A percentile compares a stretch with the other conserved stretches of the same genome.
Conservation (phyloP, 345 rosid genomes). For the Gossypium turneri region DNA sequence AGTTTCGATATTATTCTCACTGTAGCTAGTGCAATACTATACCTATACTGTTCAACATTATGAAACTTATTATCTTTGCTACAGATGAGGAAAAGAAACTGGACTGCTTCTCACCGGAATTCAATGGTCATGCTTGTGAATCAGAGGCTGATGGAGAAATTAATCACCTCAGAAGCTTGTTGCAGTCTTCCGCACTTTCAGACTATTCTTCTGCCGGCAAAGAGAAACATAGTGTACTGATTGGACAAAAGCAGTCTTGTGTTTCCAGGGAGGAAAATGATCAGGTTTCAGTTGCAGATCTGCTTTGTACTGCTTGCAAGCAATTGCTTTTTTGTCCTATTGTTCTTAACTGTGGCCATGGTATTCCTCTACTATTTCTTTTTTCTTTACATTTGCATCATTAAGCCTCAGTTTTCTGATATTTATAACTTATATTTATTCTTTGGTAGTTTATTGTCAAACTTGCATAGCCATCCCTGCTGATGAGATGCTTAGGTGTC, state of each 20-base stretch:
- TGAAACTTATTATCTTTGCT: constrained; percentile 8
- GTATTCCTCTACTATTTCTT: constrained; percentile 28
- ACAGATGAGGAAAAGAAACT: constrained; percentile 50
- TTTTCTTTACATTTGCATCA: background rate
- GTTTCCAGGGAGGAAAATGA: constrained; percentile 16
- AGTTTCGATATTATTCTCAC: background rate
- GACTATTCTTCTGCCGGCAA: constrained; percentile 21
- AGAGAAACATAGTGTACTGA: constrained; percentile 22
- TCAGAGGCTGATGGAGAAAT: constrained; percentile 21
- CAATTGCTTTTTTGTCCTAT: constrained; percentile 57
- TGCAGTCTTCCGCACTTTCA: constrained; percentile 15
- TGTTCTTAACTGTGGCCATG: constrained; percentile 85
- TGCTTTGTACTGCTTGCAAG: constrained; percentile 65
- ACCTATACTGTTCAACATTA: background rate
- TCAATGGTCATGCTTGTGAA: constrained; percentile 28
- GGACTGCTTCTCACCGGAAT: constrained; percentile 51
- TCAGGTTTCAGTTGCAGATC: constrained; percentile 44
- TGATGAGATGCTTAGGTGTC: constrained; percentile 49
- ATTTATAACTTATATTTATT: background rate
- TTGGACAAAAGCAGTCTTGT: constrained; percentile 18
- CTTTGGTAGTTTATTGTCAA: constrained; percentile 60
- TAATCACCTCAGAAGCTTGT: constrained; percentile 19
- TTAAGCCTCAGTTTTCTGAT: background rate
- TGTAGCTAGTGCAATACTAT: background rate
- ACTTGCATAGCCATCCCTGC: constrained; percentile 44